These are phyloP conservation scores for Fusarium sacchari DNA, from an alignment of 2,329 filamentous ascomycete species.

Conservation along the genomic window DNA sequence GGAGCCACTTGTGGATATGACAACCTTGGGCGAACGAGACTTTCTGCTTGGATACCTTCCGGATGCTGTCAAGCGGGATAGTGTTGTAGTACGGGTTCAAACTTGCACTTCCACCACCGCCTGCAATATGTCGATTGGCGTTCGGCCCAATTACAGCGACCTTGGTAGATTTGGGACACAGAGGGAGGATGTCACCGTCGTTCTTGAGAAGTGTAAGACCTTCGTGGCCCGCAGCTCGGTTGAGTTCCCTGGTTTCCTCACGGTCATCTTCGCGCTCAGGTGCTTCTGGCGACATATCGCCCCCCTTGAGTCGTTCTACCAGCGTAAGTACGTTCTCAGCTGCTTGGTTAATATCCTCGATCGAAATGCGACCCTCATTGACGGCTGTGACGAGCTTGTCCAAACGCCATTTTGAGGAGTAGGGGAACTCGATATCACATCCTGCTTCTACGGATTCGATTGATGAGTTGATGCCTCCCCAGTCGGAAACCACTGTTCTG, in stretches of 20 bases:
- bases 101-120: conserved; percentile 74
- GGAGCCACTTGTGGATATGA: conserved; percentile 44
- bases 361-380: conserved; percentile 58
- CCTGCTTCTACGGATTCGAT: conserved; percentile 65
- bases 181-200: conserved; percentile 66
- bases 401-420: conserved; percentile 64
- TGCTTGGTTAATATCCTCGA: conserved; percentile 64
- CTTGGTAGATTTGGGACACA: conserved; percentile 63
- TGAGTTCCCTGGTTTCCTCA: conserved; percentile 67
- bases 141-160: conserved; percentile 75
- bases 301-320: conserved; percentile 70
- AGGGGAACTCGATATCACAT: conserved; percentile 68
- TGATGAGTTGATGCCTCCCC: conserved; percentile 67
- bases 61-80: conserved; percentile 69
- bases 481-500: conserved; percentile 67
- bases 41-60: conserved; percentile 61
- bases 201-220: conserved; percentile 74
- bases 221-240: conserved; percentile 69
- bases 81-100: conserved; percentile 76
- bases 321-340: conserved; percentile 69
- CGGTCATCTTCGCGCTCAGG: conserved; percentile 66
- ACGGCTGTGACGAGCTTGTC: conserved; percentile 66
- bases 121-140: conserved; percentile 73
- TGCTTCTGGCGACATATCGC: conserved; percentile 65
- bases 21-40: conserved; percentile 62